Evolutionary conservation across 2,329 filamentous ascomycete species (phyloP).

Genomic region (Xylariales sp.): DNA sequence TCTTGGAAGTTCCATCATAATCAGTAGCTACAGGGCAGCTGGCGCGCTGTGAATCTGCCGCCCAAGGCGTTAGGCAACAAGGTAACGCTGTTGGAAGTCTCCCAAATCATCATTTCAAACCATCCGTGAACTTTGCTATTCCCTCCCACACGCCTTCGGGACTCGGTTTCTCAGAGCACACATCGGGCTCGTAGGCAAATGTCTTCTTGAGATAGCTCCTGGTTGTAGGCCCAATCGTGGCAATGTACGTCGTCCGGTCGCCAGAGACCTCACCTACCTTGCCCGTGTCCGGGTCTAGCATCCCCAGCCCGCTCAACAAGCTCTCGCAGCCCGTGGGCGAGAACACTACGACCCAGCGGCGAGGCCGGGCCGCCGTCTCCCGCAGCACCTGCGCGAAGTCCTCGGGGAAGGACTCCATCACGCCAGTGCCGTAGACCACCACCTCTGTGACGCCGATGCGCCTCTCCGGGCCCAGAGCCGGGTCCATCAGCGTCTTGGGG

Average conservation of each 20-base stretch:
- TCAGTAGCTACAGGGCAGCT: no score
- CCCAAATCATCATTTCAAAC: not conserved
- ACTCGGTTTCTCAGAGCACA: constrained; percentile 78
- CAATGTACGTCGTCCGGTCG: constrained; percentile 49
- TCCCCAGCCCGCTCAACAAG: constrained; percentile 50
- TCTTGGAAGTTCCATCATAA: no score
- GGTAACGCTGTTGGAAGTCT: no score
- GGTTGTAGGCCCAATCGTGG: constrained; percentile 93
- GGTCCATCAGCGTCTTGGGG: constrained; percentile 69
- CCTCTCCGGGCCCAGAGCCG: constrained; percentile 38
- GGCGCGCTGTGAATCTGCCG: no score
- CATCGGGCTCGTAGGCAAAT: constrained; percentile 67
- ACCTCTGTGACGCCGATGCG: constrained; percentile 71
- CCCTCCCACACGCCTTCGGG: constrained; percentile 72
- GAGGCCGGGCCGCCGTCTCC: constrained; percentile 31
- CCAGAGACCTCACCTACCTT: constrained; percentile 23
- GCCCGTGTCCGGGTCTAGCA: constrained; percentile 43
- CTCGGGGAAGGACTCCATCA: constrained; percentile 71
- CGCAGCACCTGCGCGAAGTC: constrained; percentile 56
- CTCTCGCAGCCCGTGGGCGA: constrained; percentile 62
- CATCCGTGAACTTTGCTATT: constrained; percentile 40
- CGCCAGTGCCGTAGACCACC: constrained; percentile 81
- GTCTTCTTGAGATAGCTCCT: constrained; percentile 63
- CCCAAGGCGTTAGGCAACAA: no score
- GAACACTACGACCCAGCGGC: constrained; percentile 73